Conservation (phyloP, 2,329 filamentous ascomycete species). For the Pyrenophora teres region DNA sequence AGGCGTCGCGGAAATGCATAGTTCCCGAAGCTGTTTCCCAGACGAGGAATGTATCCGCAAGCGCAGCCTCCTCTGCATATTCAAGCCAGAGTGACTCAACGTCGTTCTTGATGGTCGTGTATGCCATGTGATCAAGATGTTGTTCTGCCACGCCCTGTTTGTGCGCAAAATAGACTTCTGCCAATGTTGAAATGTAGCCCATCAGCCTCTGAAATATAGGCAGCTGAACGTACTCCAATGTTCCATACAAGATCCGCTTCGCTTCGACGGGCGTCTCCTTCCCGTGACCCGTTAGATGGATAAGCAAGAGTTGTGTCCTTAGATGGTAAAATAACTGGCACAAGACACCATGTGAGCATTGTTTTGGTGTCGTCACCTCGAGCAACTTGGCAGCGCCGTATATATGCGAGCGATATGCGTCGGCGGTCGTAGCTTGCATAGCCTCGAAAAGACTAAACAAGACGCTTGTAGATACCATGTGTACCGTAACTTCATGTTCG, state of each 20-base stretch:
- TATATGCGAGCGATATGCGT: slow-evolving; percentile 38
- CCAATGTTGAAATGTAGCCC: slow-evolving; percentile 25
- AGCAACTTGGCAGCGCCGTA: slow-evolving; percentile 37
- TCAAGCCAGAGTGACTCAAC: slow-evolving; percentile 29
- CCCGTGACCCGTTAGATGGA: slow-evolving; percentile 21
- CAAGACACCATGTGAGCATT: slow-evolving; percentile 32
- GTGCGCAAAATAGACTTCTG: slow-evolving; percentile 18
- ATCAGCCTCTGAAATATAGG: slow-evolving; percentile 36
- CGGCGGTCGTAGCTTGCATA: slow-evolving; percentile 35
- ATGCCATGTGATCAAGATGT: not conserved
- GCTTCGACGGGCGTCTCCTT: slow-evolving; percentile 7
- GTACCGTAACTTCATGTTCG: slow-evolving; percentile 27
- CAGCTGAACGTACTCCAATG: slow-evolving; percentile 26
- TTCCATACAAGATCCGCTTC: slow-evolving; percentile 24
- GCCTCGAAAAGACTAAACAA: slow-evolving; percentile 41
- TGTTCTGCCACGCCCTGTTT: not conserved
- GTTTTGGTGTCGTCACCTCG: slow-evolving; percentile 30
- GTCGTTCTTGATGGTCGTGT: slow-evolving; percentile 8
- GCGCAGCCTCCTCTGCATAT: slow-evolving; percentile 15
- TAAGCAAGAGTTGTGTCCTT: slow-evolving; percentile 32
- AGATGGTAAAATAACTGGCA: slow-evolving; percentile 43
- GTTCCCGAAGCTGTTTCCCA: slow-evolving; percentile 8
- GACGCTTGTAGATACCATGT: slow-evolving; percentile 40
- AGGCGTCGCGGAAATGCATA: slow-evolving; percentile 24
- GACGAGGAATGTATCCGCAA: slow-evolving; percentile 4